Percentiles rank a stretch among this genome's conserved stretches.
phyloP scores from a whole-genome alignment of 2,329 filamentous ascomycete species.

The Geosmithia putterillii region DNA sequence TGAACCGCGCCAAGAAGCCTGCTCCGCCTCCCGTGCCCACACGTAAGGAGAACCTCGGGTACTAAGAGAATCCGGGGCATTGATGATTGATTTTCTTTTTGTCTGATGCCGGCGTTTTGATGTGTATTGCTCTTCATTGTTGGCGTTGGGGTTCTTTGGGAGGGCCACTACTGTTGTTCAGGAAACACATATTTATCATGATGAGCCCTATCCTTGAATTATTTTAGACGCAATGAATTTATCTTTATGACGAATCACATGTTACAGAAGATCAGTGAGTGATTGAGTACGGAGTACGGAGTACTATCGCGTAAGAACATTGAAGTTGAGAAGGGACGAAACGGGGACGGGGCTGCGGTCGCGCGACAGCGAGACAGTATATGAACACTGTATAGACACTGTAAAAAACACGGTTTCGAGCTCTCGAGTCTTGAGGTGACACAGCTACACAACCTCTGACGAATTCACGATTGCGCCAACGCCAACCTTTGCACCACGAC shows the following conservation, averaged over 20 bases:
- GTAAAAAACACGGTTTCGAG: not conserved
- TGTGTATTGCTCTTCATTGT: not conserved
- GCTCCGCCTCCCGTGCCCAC: slow-evolving; percentile 20
- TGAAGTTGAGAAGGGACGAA: not conserved
- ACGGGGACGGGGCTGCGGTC: not conserved
- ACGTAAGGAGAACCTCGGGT: slow-evolving; percentile 13
- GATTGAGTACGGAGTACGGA: no score
- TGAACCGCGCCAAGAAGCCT: slow-evolving; percentile 30
- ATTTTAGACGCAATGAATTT: not conserved
- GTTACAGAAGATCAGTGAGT: no score
- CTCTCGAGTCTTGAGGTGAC: not conserved
- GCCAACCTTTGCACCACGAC: not conserved
- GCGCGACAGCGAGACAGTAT: not conserved
- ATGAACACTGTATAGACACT: not conserved
- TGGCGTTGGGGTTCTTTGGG: not conserved
- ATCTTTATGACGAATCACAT: not conserved
- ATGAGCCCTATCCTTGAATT: not conserved
- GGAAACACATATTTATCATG: not conserved
- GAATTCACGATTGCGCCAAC: not conserved
- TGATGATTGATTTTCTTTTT: not conserved
- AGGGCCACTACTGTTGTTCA: not conserved
- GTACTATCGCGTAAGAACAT: no score
- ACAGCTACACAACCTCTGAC: not conserved
- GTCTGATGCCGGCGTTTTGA: not conserved
- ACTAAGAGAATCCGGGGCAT: no score